Base-by-base conservation (phyloP, 495 filamentous ascomycete genomes). In the Hyaloscypha bicolor region DNA sequence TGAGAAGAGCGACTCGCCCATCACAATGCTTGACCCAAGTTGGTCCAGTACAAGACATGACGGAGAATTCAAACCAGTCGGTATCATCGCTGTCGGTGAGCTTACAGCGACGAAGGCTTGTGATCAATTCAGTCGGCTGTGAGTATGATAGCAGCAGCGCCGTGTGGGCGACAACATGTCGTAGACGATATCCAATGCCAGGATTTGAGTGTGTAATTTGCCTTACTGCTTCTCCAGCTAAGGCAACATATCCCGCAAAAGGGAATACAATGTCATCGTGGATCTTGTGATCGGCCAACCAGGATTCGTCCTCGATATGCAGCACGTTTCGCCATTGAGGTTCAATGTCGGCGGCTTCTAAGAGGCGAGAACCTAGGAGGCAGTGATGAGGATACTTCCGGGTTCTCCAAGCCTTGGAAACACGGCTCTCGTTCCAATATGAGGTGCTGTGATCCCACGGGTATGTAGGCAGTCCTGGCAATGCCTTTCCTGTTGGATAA, bases 331-430 rank as follows among this genome's bases (percentile, higher is more conserved):
- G 76, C 82, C 53, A 82, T n/a, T 73, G 65, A 0, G 80, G 83
- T 19, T 79, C 78, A 4, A 80, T 62, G 4, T 81, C 77, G 65
- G 81, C 84, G 31, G 73, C 82, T 64, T 83, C 84, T 30, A 77
- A 70, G 9, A 78, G 76, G 11, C 79, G 73, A 12, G 76, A 72
- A 0, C 88, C 88, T 3, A 90, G 76, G 0, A 90, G 75, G 69
- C 87, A 85, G 56, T 84, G 85, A 9, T 79, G 75, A 1, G 76
- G 70, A 21, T 75, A 73, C 1, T 76, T 75, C 19, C 81, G 78
- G 42, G 78, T 75, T 55, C 85, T 81, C 68, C 86, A 85, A 48
- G 83, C 74, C 21, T 79, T 73, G 8, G 29, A 32, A 65, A 59
- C n/a, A 81, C 84, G 66, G 81, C 76, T 9, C 86, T 77, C 6